phyloP scores from a whole-genome alignment of 2,329 filamentous ascomycete species.

The Curvularia lunata region DNA sequence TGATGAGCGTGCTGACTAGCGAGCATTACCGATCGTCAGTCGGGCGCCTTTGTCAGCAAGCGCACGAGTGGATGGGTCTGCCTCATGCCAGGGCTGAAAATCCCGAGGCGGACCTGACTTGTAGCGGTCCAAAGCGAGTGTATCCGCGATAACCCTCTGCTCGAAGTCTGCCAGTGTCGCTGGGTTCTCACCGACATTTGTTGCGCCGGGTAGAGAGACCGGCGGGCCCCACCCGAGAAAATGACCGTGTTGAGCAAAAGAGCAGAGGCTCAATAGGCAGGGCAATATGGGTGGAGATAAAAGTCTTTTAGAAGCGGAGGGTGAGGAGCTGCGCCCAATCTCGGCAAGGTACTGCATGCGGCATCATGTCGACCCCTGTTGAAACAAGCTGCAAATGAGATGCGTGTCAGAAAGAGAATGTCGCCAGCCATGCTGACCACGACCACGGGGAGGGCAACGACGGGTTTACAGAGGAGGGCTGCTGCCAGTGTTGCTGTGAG shows the following conservation, averaged over 20 bases:
- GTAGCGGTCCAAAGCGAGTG: conserved; percentile 1
- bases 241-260: conserved; percentile 12
- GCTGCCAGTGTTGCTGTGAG: conserved; percentile 12
- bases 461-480: too few species aligned
- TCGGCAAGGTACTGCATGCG: conserved; percentile 30
- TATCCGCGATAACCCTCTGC: conserved; percentile 5
- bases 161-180: not conserved
- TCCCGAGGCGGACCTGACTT: not conserved
- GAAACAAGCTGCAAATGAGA: conserved; percentile 35
- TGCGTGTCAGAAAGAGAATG: conserved; percentile 24
- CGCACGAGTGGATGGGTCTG: conserved; percentile 6
- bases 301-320: conserved; percentile 12
- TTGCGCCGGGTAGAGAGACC: conserved; percentile 29
- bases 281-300: conserved; percentile 36
- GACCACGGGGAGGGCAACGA: not conserved
- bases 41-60: conserved; percentile 18
- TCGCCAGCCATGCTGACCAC: conserved; percentile 26
- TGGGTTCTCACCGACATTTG: conserved; percentile 43
- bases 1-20: conserved; percentile 14
- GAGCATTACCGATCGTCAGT: conserved; percentile 17
- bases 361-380: conserved; percentile 25
- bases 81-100: conserved; percentile 8
- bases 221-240: conserved; percentile 25
- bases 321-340: conserved; percentile 22
- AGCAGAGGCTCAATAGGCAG: conserved; percentile 22